Percentiles rank a stretch among this genome's conserved stretches.
Evolutionary conservation across 495 filamentous ascomycete species (phyloP).

Genomic region (Penicillium malachiteum): DNA sequence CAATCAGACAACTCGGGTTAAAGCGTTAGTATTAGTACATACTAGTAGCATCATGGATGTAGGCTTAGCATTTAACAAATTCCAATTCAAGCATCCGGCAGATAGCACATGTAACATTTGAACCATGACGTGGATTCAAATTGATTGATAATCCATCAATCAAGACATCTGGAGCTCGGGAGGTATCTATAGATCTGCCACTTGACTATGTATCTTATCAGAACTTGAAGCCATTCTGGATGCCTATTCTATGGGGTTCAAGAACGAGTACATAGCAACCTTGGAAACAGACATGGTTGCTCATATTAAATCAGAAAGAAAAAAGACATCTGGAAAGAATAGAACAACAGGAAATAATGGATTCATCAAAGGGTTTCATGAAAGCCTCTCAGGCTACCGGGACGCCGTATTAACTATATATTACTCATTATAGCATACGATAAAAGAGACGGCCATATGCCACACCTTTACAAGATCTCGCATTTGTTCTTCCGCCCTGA

Average conservation of each 20-base stretch:
- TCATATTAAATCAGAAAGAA: background rate
- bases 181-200: too few relatives aligned
- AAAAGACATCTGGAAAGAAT: conserved; percentile 7
- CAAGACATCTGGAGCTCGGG: too few relatives aligned
- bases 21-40: too few relatives aligned
- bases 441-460: conserved; percentile 13
- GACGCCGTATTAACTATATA: conserved; percentile 51
- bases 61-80: too few relatives aligned
- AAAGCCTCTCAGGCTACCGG: conserved; percentile 32
- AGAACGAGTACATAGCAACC: background rate
- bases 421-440: conserved; percentile 41
- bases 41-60: too few relatives aligned
- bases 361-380: conserved; percentile 31
- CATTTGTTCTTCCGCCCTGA: conserved; percentile 70
- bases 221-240: background rate
- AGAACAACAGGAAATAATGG: conserved; percentile 22
- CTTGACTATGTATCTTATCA: conserved; percentile 1
- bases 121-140: too few relatives aligned
- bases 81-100: too few relatives aligned
- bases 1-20: too few relatives aligned
- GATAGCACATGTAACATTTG: too few relatives aligned
- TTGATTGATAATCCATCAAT: too few relatives aligned
- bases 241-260: conserved; percentile 4
- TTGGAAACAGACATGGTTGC: background rate
- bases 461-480: conserved; percentile 63